phyloP scores from a whole-genome alignment of 352 stramenopile genomes.

The Pythium coloratum region DNA sequence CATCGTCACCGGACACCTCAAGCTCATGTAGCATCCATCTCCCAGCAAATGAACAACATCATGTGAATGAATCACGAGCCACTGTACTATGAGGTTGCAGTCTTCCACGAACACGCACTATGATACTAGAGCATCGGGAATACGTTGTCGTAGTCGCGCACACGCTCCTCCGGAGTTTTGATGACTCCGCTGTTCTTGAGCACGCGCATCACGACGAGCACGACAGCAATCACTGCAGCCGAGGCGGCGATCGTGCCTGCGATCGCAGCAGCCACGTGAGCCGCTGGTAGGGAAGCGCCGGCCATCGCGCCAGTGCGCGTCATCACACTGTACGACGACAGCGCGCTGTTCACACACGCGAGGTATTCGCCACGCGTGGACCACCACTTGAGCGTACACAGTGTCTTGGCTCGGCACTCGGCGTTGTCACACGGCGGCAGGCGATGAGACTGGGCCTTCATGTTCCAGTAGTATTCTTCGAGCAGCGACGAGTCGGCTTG shows the following conservation, averaged over 20 bases:
- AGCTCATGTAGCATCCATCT: slow-evolving; percentile 65
- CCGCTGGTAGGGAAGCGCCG: slow-evolving; percentile 2
- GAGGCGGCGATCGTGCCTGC: slow-evolving; percentile 48
- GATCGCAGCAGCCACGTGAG: slow-evolving; percentile 46
- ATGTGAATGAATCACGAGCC: neutral
- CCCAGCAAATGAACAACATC: neutral
- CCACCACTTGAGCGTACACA: slow-evolving; percentile 83
- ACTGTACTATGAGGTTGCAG: neutral
- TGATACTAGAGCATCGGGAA: slow-evolving; percentile 48
- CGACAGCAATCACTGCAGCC: slow-evolving; percentile 32
- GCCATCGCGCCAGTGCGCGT: slow-evolving; percentile 8
- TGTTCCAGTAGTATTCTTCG: slow-evolving; percentile 81
- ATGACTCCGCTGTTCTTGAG: slow-evolving; percentile 44
- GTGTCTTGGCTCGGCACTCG: slow-evolving; percentile 55
- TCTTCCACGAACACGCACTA: neutral
- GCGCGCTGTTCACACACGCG: slow-evolving; percentile 50
- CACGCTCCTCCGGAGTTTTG: slow-evolving; percentile 32
- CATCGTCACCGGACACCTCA: slow-evolving; percentile 77
- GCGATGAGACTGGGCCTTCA: slow-evolving; percentile 71
- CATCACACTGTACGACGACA: slow-evolving; percentile 24
- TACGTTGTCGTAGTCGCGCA: slow-evolving; percentile 46
- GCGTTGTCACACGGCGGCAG: slow-evolving; percentile 39
- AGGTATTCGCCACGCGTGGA: slow-evolving; percentile 69
- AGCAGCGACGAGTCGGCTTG: slow-evolving; percentile 53
- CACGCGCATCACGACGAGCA: slow-evolving; percentile 35